Evolutionary conservation across 345 rosid species (phyloP), one percentile per base, ranked within the genome.

Genomic region (Leavenworthia alabamica): DNA sequence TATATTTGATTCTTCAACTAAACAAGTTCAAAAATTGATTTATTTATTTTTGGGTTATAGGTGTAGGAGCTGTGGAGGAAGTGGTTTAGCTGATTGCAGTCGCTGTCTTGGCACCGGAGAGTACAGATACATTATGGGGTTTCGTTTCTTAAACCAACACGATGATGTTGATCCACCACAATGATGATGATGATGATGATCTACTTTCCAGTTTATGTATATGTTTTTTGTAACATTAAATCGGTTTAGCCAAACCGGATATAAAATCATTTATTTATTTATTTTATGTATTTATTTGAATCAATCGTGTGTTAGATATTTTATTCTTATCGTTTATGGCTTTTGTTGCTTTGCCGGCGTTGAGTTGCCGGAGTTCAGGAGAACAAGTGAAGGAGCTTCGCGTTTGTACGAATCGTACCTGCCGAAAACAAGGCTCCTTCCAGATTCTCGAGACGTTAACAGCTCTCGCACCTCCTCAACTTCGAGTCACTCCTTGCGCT

Each of bases 401-500:
- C 50, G 94, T 86, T 4, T 93, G 99, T 51, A 92, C 93, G 48
- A 77, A 85, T 63, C 94, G 96, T n/a, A 80, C 81, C 3, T 80
- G 98, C 74, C 82, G 96, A 4, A 74, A 68, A 55, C 95, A 91
- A 72, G 95, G 96, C 63, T 88, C 98, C 0, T 57, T 79, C 36
- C 81, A 84, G 56, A 86, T 80, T 20, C 79, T 91, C 2, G 81
- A 86, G 37, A 68, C 82, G 8, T 72, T 91, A 15, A 70, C 80
- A 11, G 79, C 73, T 63, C 79, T 88, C 31, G 81, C 95, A 2
- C 96, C 90, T 20, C 82, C 96, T 6, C 17, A 56, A 1, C 73
- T 91, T 73, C 36, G 72, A 36, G 89, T 91, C 63, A 82, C 66
- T 54, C 44, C 86, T 42, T 72, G 86, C 73, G 92, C 78, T 16